These are phyloP conservation scores for Xylariaceae sp. DNA, from an alignment of 2,329 filamentous ascomycete genomes.

Conservation along the genomic window DNA sequence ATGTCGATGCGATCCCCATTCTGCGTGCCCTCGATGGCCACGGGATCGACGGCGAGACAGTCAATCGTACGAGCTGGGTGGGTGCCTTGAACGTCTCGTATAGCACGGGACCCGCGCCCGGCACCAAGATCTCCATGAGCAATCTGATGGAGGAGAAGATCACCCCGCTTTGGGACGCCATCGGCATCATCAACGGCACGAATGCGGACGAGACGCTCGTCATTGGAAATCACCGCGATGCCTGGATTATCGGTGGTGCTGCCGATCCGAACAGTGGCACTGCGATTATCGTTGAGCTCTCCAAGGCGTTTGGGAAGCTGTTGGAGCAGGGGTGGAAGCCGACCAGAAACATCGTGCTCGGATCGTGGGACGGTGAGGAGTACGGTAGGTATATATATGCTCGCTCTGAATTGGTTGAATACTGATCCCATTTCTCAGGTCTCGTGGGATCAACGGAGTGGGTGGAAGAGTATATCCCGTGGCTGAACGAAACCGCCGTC, in stretches of 20 bases:
- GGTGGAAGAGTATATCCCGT: constrained; percentile 78
- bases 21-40: constrained; percentile 75
- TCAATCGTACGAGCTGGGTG: constrained; percentile 57
- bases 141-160: constrained; percentile 68
- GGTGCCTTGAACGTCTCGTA: constrained; percentile 44
- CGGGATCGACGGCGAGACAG: constrained; percentile 62
- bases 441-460: constrained; percentile 79
- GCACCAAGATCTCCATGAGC: constrained; percentile 57
- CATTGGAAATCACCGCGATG: constrained; percentile 77
- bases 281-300: constrained; percentile 70
- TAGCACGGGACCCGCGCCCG: constrained; percentile 42
- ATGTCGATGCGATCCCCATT: constrained; percentile 69
- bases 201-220: constrained; percentile 72
- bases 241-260: constrained; percentile 82
- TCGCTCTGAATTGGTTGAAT: too few species aligned
- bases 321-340: constrained; percentile 75
- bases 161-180: constrained; percentile 71
- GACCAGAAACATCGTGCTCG: constrained; percentile 72
- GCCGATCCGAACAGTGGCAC: constrained; percentile 79
- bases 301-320: constrained; percentile 67
- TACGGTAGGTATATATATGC: constrained; percentile 63
- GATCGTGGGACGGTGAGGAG: constrained; percentile 69
- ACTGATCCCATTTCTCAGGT: too few species aligned
- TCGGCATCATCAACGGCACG: constrained; percentile 75
- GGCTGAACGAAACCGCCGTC: constrained; percentile 66